phyloP scores from a whole-genome alignment of 2,329 filamentous ascomycete species.

The Aspergillus ochraceoroseus region DNA sequence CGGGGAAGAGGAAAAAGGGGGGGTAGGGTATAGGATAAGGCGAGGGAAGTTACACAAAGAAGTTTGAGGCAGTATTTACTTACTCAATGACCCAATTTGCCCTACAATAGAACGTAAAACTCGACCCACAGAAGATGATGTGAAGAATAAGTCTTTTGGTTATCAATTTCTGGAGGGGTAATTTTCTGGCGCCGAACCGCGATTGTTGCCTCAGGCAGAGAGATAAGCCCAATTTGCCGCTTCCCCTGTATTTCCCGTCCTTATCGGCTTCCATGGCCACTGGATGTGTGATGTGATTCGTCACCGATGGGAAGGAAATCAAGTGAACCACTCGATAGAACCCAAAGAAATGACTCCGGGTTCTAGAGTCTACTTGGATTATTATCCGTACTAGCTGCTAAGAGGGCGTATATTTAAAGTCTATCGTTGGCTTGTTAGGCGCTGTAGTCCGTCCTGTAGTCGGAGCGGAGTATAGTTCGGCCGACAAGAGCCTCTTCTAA shows the following conservation, averaged over 20 bases:
- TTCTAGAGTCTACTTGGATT: no score
- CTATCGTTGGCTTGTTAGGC: no score
- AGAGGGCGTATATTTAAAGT: no score
- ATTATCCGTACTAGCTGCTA: no score
- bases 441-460: conserved; percentile 1
- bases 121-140: conserved; percentile 11
- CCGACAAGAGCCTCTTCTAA: conserved; percentile 13
- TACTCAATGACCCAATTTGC: conserved; percentile 4
- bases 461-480: conserved; percentile 9
- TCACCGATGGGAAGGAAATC: no score
- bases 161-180: conserved; percentile 29
- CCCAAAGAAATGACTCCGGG: no score
- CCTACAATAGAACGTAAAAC: conserved; percentile 9
- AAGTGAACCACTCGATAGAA: no score
- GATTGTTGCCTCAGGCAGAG: conserved; percentile 28
- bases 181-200: conserved; percentile 26
- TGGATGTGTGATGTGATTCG: no score
- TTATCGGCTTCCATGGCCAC: neutral
- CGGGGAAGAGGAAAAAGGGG: neutral
- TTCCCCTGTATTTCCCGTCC: neutral
- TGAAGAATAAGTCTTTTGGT: conserved; percentile 9
- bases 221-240: neutral
- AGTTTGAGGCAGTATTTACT: neutral
- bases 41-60: no score
- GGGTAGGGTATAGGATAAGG: neutral